Evolutionary conservation across 306 rosid species (phyloP), one percentile per base, ranked within the genome.

Genomic region (Prunus salicina): DNA sequence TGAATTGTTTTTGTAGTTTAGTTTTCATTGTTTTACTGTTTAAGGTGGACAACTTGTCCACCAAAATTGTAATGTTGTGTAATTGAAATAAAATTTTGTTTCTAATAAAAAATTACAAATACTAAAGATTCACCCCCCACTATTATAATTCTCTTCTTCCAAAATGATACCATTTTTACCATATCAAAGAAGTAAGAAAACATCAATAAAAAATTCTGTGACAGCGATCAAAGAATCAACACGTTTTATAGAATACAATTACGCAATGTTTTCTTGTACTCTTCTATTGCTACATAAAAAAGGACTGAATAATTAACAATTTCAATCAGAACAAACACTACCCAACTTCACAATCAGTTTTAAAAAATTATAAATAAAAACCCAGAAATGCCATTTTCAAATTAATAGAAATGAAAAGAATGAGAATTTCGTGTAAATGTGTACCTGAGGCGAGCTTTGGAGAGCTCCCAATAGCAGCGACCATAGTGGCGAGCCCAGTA

Each of bases 401-500:
- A 7, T 38, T 38, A 7, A 38, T 38, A 7, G 43, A 38, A 38
- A 38, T 38, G 2, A 56, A 20, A 56, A 27, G 8, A 13, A 24
- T 2, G 38, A 25, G 8, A 28, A 60, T 24, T 24, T 25, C 18
- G 65, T 2, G 65, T 15, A 14, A 60, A 60, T 2, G 47, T 18
- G 47, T 8, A 91, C 97, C 93, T 89, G 61, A 93, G 97, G 79
- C 92, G 97, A 71, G 97, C 96, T 76, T 90, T 93, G 82, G 98
- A 91, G 80, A 89, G 94, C 82, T 94, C 89, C 88, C 91, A 88
- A 75, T 94, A 91, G 84, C 98, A 94, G 46, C 83, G 89, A 41
- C 85, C 89, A 70, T 90, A 89, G 84, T 92, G 92, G 67, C 89
- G 87, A 32, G 87, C 80, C 12, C 87, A 76, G 67, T 84, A 82